Percentiles rank a stretch among this genome's conserved stretches.
Evolutionary conservation across 257 asterid genomes (phyloP).

Genomic region (Scutellaria barbata): DNA sequence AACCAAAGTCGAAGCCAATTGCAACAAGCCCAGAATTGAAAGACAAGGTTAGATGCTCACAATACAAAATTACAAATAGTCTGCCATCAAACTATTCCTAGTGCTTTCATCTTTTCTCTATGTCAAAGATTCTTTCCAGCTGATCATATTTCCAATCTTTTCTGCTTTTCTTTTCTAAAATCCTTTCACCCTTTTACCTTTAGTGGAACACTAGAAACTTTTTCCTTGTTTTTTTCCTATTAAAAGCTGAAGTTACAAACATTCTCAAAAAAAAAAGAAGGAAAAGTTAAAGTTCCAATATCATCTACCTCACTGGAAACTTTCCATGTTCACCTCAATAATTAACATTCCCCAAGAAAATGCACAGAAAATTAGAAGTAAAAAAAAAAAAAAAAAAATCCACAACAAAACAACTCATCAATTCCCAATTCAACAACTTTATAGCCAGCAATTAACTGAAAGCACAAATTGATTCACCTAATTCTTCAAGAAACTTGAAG

Average conservation of each 20-base stretch:
- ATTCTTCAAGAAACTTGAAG: slow-evolving; percentile 19
- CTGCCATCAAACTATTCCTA: slow-evolving; percentile 22
- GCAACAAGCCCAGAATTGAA: slow-evolving; percentile 27
- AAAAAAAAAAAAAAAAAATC: slow-evolving; percentile 13
- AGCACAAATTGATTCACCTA: not conserved
- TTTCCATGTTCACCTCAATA: slow-evolving; percentile 24
- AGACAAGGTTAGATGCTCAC: slow-evolving; percentile 29
- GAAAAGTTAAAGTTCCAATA: slow-evolving; percentile 14
- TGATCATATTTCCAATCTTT: not conserved
- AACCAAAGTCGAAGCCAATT: slow-evolving; percentile 10
- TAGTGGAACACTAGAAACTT: slow-evolving; percentile 19
- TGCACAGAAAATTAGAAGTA: not conserved
- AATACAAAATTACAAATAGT: slow-evolving; percentile 8
- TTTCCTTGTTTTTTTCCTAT: slow-evolving; percentile 12
- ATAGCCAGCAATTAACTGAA: slow-evolving; percentile 1
- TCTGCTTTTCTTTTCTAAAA: slow-evolving; percentile 23
- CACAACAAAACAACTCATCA: slow-evolving; percentile 12
- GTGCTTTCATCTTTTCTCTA: slow-evolving; percentile 35
- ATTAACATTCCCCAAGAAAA: slow-evolving; percentile 10
- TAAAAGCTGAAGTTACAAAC: slow-evolving; percentile 31
- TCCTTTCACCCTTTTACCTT: slow-evolving; percentile 18
- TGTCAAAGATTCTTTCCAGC: slow-evolving; percentile 28
- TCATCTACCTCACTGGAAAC: slow-evolving; percentile 7
- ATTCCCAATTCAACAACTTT: slow-evolving; percentile 18
- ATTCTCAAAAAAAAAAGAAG: slow-evolving; percentile 28